Evolutionary conservation across 257 asterid genomes (phyloP), one percentile per base, ranked within the genome.

Genomic region (Solanum pinnatisectum): DNA sequence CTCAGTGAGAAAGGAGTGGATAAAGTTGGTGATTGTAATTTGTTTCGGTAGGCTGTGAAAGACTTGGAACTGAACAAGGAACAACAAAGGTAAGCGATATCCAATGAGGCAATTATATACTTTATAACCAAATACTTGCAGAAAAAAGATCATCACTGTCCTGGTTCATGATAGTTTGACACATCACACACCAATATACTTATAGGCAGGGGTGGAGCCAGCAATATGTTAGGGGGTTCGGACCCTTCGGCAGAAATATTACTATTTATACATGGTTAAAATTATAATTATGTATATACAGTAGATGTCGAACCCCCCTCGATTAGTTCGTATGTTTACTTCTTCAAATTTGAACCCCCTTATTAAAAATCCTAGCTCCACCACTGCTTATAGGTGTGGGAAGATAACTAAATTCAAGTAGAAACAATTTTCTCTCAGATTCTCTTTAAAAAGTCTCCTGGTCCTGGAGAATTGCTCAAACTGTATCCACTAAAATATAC

Each of bases 1-100:
- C 96, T 89, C 90, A 97, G 90, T 23, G 90, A 79, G 72, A 97
- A 94, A 16, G 99, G 99, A 87, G 98, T 92, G 56, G 96, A 91
- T 33, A 89, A 77, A 59, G 93, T 87, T 56, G 98, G 98, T 12
- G 98, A 93, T 88, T 93, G 98, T 86, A 95, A 84, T 90, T 93
- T 96, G 91, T 93, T 95, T 39, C 98, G 91, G 88, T 90, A 93
- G 37, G 95, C 95, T 16, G 93, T 94, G 93, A 94, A 89, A 18
- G 98, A 92, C 91, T 95, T 96, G 88, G 96, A 88, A 91, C 91
- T 82, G 86, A 82, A 30, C 32, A 82, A 30, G 71, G 44, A 82
- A 49, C 18, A 49, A 42, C 84, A 49, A 81, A 5, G 4, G 42
- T 81, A 49, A 81, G 85, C 0, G 42, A 81, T 65, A 49, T 81